Conservation (phyloP, 2,329 filamentous ascomycete species). For the Helotiales sp. region DNA sequence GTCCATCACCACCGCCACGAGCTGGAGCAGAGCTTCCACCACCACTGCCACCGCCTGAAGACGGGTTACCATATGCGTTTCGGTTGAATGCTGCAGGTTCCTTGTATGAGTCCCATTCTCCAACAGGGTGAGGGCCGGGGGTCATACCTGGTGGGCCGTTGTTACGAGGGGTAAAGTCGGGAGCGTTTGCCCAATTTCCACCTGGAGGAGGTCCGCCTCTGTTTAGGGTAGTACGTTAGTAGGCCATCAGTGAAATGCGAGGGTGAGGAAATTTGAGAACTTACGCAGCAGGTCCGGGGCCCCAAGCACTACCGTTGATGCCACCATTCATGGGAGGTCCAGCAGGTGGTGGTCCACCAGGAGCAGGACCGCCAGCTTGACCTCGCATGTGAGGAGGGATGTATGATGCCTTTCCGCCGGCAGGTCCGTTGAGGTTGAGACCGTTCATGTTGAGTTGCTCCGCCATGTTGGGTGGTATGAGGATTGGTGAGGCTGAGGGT, state of each 20-base stretch:
- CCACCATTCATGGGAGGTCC: conserved; percentile 41
- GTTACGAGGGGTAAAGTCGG: conserved; percentile 38
- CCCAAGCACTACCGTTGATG: conserved; percentile 65
- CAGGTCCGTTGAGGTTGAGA: conserved; percentile 57
- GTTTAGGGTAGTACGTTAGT: conserved; percentile 36
- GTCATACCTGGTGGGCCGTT: conserved; percentile 29
- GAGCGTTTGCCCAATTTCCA: conserved; percentile 36
- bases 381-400: conserved; percentile 82
- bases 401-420: conserved; percentile 64
- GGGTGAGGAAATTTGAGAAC: conserved; percentile 30
- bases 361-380: conserved; percentile 43
- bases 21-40: conserved; percentile 45
- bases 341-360: conserved; percentile 20
- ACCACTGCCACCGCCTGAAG: conserved; percentile 41
- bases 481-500: conserved; percentile 16
- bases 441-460: conserved; percentile 82
- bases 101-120: conserved; percentile 35
- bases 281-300: conserved; percentile 47
- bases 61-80: conserved; percentile 53
- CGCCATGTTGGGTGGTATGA: conserved; percentile 60
- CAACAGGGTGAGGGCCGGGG: conserved; percentile 24
- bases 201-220: conserved; percentile 43
- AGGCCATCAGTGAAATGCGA: conserved; percentile 16
- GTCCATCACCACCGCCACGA: conserved; percentile 88
- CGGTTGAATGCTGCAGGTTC: conserved; percentile 45